Evolutionary conservation across 2,329 filamentous ascomycete genomes (phyloP), one percentile per base, ranked within the genome.

Genomic region (Fusarium chaquense): DNA sequence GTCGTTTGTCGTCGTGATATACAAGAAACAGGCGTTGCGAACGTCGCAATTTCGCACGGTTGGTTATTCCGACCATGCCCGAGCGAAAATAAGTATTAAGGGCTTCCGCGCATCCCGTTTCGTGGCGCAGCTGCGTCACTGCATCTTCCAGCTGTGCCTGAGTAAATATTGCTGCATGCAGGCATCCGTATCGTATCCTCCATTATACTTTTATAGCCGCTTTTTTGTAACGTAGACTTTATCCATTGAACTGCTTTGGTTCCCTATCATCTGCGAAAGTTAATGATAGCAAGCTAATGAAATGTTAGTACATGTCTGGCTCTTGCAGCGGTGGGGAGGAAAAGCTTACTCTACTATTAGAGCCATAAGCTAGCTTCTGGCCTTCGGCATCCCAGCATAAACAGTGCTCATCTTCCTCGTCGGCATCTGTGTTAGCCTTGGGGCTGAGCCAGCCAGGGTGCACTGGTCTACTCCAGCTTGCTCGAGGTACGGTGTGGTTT

Each of bases 341-440:
- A 57, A 15, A 20, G 84, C 87, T 77, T 83, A 90, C 88, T 75
- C 85, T 81, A 71, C 85, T 90, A 71, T 89, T 90, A 8, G 86
- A 85, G 18, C 88, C 89, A 75, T 90, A 90, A 0, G 88, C 88
- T 60, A 91, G 79, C 71, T 87, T 89, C 66, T 87, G 84, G 7
- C 89, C 89, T 52, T 84, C 84, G 6, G 84, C 81, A 77, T 90
- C 88, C 89, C 89, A 91, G 68, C 84, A 85, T 20, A 90, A 75
- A 58, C 86, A 89, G 71, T 90, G 86, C 64, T 86, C 85, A 46
- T 89, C 85, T 69, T 89, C 87, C 45, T 89, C 87, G 24, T 89
- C 87, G 1, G 80, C 75, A 26, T 86, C 85, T 9, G 82, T 80
- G 36, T 82, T 83, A 46, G 82, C 82, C 72, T 83, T 86, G 22